A percentile compares a stretch with the other conserved stretches of the same genome.
Conservation (phyloP, 495 filamentous ascomycete genomes). For the Podospora anserina region DNA sequence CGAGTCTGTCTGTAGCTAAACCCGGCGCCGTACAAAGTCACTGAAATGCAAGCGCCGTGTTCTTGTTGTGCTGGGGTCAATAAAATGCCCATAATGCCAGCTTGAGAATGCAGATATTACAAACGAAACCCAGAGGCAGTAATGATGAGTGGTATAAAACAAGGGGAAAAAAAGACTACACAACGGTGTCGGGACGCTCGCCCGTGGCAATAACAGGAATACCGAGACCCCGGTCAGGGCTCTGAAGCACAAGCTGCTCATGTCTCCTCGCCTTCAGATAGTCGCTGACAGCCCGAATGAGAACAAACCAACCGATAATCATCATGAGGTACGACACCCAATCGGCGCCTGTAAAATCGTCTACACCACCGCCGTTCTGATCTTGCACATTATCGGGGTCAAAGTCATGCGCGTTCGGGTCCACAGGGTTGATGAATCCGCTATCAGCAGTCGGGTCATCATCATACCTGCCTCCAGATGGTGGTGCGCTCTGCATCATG, state of each 20-base stretch:
- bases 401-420: constrained; percentile 89
- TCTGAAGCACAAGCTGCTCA: constrained; percentile 89
- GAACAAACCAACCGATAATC: constrained; percentile 97
- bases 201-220: constrained; percentile 86
- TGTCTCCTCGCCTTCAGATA: constrained; percentile 83
- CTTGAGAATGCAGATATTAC: not conserved
- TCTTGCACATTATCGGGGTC: constrained; percentile 62
- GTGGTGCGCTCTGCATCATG: constrained; percentile 64
- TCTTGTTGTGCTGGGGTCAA: not conserved
- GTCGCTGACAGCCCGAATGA: constrained; percentile 86
- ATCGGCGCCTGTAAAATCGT: constrained; percentile 58
- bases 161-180: constrained; percentile 44
- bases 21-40: not conserved
- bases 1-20: not conserved
- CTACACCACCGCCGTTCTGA: constrained; percentile 29
- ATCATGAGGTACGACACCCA: constrained; percentile 92
- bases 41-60: not conserved
- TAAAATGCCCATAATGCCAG: not conserved
- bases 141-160: not conserved
- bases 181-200: constrained; percentile 77
- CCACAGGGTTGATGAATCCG: constrained; percentile 62
- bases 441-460: constrained; percentile 44
- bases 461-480: constrained; percentile 38
- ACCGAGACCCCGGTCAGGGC: constrained; percentile 83
- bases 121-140: constrained; percentile 1